A percentile compares a stretch with the other conserved stretches of the same genome.
These are phyloP conservation scores for Tricholoma flavovirens DNA, from an alignment of 768 basidiomycete genomes.

Conservation along the genomic window DNA sequence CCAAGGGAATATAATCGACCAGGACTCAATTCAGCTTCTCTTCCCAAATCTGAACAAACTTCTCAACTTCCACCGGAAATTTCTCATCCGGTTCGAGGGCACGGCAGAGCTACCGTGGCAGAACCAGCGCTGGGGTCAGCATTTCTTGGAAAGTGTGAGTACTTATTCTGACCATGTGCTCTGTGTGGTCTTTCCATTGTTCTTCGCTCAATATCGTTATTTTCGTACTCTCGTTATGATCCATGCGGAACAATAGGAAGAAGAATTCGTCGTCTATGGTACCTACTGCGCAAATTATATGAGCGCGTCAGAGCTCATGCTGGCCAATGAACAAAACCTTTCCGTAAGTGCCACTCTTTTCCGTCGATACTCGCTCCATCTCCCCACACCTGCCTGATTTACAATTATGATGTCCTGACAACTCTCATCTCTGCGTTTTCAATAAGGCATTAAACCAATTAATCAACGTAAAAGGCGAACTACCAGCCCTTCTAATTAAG, in stretches of 20 bases:
- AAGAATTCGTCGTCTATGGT: slow-evolving; percentile 93
- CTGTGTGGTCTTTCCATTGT: slow-evolving; percentile 40
- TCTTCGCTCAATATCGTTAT: slow-evolving; percentile 24
- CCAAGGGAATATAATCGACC: slow-evolving; percentile 79
- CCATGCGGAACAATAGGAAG: slow-evolving; percentile 68
- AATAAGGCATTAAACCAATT: not conserved
- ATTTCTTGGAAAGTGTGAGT: slow-evolving; percentile 81
- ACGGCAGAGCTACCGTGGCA: slow-evolving; percentile 78
- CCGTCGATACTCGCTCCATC: slow-evolving; percentile 15
- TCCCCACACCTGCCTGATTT: too few relatives aligned
- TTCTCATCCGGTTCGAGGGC: slow-evolving; percentile 84
- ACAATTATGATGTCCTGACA: slow-evolving; percentile 27
- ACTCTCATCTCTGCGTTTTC: slow-evolving; percentile 25
- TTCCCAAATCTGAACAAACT: slow-evolving; percentile 94
- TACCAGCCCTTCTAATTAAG: not conserved
- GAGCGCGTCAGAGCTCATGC: slow-evolving; percentile 78
- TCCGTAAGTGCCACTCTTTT: slow-evolving; percentile 57
- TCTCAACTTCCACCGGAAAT: slow-evolving; percentile 93
- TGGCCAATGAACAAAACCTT: slow-evolving; percentile 81
- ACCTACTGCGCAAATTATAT: slow-evolving; percentile 97
- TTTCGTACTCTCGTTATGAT: slow-evolving; percentile 12
- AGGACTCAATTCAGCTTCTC: slow-evolving; percentile 92
- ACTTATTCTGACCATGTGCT: slow-evolving; percentile 27
- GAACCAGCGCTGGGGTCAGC: slow-evolving; percentile 83
- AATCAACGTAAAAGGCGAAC: not conserved